phyloP scores from a whole-genome alignment of 2,329 filamentous ascomycete species.

The Colletotrichum sp. region DNA sequence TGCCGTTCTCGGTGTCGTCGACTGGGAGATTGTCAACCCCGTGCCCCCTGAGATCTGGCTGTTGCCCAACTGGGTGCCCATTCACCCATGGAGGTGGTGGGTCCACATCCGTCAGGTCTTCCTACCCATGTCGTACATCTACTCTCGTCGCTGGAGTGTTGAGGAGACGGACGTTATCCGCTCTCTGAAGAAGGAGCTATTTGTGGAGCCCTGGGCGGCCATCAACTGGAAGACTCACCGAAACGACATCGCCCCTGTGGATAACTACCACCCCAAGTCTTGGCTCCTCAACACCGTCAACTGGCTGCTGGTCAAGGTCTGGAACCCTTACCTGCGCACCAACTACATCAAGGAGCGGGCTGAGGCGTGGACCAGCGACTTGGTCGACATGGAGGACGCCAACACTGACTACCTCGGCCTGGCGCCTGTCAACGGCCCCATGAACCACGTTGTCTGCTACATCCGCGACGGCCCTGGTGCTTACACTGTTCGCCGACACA shows the following conservation, averaged over 20 bases:
- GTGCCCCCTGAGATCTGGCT: conserved; percentile 94
- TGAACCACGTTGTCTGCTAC: conserved; percentile 90
- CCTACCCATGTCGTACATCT: conserved; percentile 88
- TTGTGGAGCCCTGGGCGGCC: conserved; percentile 75
- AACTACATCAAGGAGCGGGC: conserved; percentile 70
- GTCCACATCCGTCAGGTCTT: conserved; percentile 99
- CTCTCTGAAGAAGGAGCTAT: conserved; percentile 80
- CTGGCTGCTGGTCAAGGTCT: conserved; percentile 79
- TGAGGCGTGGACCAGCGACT: conserved; percentile 80
- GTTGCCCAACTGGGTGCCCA: conserved; percentile 86
- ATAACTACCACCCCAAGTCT: conserved; percentile 94
- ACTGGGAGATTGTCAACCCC: conserved; percentile 95
- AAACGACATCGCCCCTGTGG: conserved; percentile 78
- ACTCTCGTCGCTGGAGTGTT: conserved; percentile 81
- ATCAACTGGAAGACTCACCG: conserved; percentile 81
- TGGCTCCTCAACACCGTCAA: conserved; percentile 82
- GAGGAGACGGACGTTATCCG: conserved; percentile 77
- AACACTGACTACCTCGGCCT: conserved; percentile 89
- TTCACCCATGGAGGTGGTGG: conserved; percentile 96
- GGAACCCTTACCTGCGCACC: conserved; percentile 77
- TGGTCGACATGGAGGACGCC: conserved; percentile 89
- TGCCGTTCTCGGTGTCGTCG: conserved; percentile 78
- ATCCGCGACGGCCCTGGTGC: conserved; percentile 81
- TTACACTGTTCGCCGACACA: conserved; percentile 74
- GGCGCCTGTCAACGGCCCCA: conserved; percentile 86